These are phyloP conservation scores for Mangifera indica DNA, from an alignment of 345 rosid species.

Conservation along the genomic window DNA sequence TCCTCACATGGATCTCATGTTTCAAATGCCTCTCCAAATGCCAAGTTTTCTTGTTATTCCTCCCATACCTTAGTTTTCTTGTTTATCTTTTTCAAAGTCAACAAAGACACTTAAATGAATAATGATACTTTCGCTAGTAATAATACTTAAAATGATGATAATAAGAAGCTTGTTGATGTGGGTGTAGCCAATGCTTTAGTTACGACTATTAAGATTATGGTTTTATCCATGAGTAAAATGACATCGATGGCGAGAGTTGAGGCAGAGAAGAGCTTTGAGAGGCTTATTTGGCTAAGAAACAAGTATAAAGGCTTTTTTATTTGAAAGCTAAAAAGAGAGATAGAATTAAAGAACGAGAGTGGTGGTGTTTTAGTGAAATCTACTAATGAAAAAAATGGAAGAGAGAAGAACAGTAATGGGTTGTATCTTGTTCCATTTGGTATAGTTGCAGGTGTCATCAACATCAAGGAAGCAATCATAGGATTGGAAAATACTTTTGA, in stretches of 20 bases:
- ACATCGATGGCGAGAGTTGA: slow-evolving; percentile 29
- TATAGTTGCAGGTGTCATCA: slow-evolving; percentile 3
- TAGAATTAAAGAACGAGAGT: not conserved
- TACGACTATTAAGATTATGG: slow-evolving; percentile 30
- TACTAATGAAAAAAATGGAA: not conserved
- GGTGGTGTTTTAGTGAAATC: not conserved
- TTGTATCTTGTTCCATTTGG: slow-evolving; percentile 13
- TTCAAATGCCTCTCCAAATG: slow-evolving; percentile 31
- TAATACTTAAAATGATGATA: not conserved
- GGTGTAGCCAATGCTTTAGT: slow-evolving; percentile 34
- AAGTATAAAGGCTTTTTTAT: slow-evolving; percentile 31
- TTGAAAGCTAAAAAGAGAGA: slow-evolving; percentile 22
- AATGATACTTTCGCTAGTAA: too few species aligned
- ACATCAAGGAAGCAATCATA: slow-evolving; percentile 11
- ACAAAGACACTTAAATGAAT: too few species aligned
- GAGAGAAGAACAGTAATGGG: slow-evolving; percentile 18
- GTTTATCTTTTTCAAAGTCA: slow-evolving; percentile 20
- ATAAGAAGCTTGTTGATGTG: not conserved
- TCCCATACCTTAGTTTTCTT: slow-evolving; percentile 21
- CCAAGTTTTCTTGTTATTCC: slow-evolving; percentile 22
- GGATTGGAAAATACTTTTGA: slow-evolving; percentile 12
- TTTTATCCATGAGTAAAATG: slow-evolving; percentile 31
- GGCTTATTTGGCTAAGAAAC: slow-evolving; percentile 35
- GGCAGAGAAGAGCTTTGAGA: slow-evolving; percentile 33
- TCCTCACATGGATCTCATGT: slow-evolving; percentile 20